Conservation (phyloP, 371 early-diverging fungal genomes). For the Coemansia sp. region DNA sequence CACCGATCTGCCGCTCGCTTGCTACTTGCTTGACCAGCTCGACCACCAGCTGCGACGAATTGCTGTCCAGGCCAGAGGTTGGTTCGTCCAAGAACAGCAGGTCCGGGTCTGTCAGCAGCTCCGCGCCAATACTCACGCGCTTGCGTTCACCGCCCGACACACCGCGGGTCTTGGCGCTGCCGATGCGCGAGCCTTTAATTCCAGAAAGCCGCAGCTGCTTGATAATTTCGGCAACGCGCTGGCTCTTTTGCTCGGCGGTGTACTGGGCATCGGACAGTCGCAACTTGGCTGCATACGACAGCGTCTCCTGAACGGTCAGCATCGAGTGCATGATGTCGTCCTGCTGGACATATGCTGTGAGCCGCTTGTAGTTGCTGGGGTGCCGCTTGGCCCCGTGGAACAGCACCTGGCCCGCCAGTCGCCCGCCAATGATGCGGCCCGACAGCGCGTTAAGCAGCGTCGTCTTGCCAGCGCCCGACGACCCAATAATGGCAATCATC, state of each 20-base stretch:
- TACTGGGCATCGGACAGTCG: conserved; percentile 62
- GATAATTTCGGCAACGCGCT: conserved; percentile 56
- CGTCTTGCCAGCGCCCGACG: conserved; percentile 74
- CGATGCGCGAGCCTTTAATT: conserved; percentile 64
- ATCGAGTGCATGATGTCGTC: conserved; percentile 52
- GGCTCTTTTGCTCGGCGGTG: conserved; percentile 55
- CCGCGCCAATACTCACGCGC: conserved; percentile 82
- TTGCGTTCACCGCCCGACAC: conserved; percentile 88
- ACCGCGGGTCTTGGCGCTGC: conserved; percentile 66
- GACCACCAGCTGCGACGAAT: conserved; percentile 69
- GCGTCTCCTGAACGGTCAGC: conserved; percentile 60
- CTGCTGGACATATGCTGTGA: conserved; percentile 58
- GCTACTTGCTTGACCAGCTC: conserved; percentile 60
- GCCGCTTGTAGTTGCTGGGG: conserved; percentile 61
- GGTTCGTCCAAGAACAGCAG: conserved; percentile 68
- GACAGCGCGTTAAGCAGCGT: conserved; percentile 59
- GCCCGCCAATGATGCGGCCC: conserved; percentile 56
- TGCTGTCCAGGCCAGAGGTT: conserved; percentile 77
- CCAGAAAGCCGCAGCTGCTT: conserved; percentile 61
- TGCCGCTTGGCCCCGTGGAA: conserved; percentile 60
- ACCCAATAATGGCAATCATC: conserved; percentile 69
- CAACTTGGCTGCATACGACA: conserved; percentile 66
- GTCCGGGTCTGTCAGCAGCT: conserved; percentile 66
- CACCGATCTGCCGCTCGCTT: conserved; percentile 58
- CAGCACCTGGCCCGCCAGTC: conserved; percentile 57